A percentile compares a stretch with the other conserved stretches of the same genome.
These are phyloP conservation scores for Saturnispora saitoi DNA, from an alignment of 805 yeast species.

Conservation along the genomic window DNA sequence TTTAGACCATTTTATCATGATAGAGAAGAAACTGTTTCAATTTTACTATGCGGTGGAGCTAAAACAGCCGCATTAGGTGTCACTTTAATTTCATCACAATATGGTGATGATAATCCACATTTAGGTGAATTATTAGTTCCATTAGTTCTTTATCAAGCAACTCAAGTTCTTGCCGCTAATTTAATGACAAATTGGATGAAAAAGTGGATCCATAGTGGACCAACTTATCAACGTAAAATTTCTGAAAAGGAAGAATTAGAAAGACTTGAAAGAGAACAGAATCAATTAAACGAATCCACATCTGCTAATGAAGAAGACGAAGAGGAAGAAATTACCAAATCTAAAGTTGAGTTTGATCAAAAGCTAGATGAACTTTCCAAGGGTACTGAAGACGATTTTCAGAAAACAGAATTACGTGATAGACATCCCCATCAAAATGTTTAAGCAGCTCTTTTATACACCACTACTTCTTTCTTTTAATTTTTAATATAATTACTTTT, in stretches of 20 bases:
- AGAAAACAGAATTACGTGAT: neutral
- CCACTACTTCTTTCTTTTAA: too few species aligned
- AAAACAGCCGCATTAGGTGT: conserved; percentile 92
- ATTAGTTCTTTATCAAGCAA: conserved; percentile 77
- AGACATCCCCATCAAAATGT: neutral
- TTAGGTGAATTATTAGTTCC: conserved; percentile 74
- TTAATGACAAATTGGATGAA: conserved; percentile 57
- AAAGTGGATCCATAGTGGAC: conserved; percentile 48
- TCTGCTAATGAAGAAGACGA: neutral
- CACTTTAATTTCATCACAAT: conserved; percentile 55
- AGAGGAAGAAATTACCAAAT: neutral
- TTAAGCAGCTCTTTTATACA: neutral
- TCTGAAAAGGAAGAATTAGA: conserved; percentile 1
- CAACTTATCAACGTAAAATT: conserved; percentile 2
- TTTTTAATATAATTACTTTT: too few species aligned
- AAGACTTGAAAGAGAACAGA: neutral
- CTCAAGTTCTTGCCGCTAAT: conserved; percentile 79
- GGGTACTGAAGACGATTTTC: neutral
- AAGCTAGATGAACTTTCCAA: neutral
- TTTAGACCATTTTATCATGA: conserved; percentile 63
- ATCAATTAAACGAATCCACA: neutral
- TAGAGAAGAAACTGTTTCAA: conserved; percentile 63
- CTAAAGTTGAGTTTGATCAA: neutral
- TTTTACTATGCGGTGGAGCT: conserved; percentile 87
- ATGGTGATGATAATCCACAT: conserved; percentile 51